phyloP scores from a whole-genome alignment of 805 yeast genomes.

The Nakazawaea ernobii region DNA sequence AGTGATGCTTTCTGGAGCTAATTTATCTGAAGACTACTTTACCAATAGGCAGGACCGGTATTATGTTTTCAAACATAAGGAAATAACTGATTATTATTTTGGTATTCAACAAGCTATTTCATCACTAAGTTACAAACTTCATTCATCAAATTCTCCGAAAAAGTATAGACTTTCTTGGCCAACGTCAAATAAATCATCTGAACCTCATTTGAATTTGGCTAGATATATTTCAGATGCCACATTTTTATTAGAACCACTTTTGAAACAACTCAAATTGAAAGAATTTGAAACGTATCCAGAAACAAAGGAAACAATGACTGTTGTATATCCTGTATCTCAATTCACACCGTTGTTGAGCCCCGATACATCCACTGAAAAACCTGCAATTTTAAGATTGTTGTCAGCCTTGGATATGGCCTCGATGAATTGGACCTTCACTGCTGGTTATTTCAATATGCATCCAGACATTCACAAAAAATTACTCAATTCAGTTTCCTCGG shows the following conservation, averaged over 20 bases:
- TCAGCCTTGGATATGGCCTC: constrained; percentile 48
- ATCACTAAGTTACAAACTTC: constrained; percentile 63
- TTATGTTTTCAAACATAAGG: constrained; percentile 55
- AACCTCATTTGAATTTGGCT: constrained; percentile 53
- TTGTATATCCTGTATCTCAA: constrained; percentile 88
- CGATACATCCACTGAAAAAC: constrained; percentile 77
- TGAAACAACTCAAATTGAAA: constrained; percentile 30
- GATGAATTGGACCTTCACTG: constrained; percentile 81
- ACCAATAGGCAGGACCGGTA: constrained; percentile 94
- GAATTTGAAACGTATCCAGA: constrained; percentile 21
- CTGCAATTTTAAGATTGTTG: constrained; percentile 56
- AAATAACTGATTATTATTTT: constrained; percentile 68
- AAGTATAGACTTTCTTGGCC: constrained; percentile 75
- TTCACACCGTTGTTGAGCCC: constrained; percentile 72
- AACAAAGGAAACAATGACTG: constrained; percentile 40
- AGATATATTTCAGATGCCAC: constrained; percentile 55
- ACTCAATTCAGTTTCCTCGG: constrained; percentile 51
- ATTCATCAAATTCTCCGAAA: constrained; percentile 32
- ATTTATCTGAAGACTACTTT: constrained; percentile 85
- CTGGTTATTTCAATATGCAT: constrained; percentile 92
- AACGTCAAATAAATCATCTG: constrained; percentile 51
- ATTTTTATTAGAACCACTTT: constrained; percentile 47
- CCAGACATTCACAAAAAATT: constrained; percentile 62
- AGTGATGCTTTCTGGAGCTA: constrained; percentile 85
- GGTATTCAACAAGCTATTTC: constrained; percentile 63